Conservation (phyloP, 129 eudicot genomes). For the Lonicera japonica region DNA sequence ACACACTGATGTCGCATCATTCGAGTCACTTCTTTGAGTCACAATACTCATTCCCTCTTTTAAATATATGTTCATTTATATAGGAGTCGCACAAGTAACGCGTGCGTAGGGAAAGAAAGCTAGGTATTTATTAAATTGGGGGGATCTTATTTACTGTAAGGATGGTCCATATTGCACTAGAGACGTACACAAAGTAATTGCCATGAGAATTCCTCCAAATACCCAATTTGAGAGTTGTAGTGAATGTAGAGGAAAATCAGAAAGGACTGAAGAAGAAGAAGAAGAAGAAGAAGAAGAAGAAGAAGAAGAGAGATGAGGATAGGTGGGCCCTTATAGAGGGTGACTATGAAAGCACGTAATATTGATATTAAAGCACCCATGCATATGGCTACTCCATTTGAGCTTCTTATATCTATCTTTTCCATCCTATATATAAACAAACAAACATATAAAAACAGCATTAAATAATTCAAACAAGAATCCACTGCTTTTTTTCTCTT, state of each 20-base stretch:
- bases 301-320: not conserved
- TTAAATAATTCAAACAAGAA: too few species aligned
- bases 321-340: slow-evolving; percentile 27
- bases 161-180: slow-evolving; percentile 8
- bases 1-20: too few species aligned
- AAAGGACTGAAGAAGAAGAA: not conserved
- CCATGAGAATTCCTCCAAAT: slow-evolving; percentile 10
- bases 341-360: slow-evolving; percentile 29
- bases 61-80: too few species aligned
- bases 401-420: slow-evolving; percentile 19
- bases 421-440: slow-evolving; percentile 18
- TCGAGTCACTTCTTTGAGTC: too few species aligned
- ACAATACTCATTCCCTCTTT: too few species aligned
- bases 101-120: too few species aligned
- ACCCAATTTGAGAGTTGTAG: slow-evolving; percentile 12
- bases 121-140: too few species aligned
- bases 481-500: too few species aligned
- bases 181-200: not conserved
- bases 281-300: not conserved
- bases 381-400: slow-evolving; percentile 20
- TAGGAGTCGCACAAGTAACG: too few species aligned
- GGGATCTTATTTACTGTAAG: not conserved
- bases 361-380: slow-evolving; percentile 27
- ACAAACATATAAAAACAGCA: not conserved
- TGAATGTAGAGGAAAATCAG: too few species aligned